These are phyloP conservation scores for Ambrosia hybrid DNA, from an alignment of 140 eudicot genomes.

Conservation along the genomic window DNA sequence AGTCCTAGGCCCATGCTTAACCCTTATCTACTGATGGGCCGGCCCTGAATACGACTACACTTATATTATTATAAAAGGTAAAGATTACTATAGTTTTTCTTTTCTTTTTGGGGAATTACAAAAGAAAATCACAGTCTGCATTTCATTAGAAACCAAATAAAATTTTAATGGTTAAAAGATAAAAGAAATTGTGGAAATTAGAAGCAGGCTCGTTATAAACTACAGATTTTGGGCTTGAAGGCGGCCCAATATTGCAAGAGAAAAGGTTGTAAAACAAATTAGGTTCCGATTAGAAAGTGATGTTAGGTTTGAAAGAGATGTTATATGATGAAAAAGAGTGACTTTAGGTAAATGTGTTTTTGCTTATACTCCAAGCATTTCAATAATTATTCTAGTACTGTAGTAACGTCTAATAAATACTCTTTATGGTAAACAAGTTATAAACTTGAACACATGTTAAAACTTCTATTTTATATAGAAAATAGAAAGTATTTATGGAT, in stretches of 20 bases:
- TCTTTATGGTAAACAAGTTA: too few species aligned
- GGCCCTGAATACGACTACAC: too few species aligned
- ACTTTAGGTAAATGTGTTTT: slow-evolving; percentile 39
- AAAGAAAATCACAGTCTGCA: background rate
- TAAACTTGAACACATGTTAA: background rate
- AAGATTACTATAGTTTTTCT: too few species aligned
- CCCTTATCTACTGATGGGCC: too few species aligned
- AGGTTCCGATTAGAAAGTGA: background rate
- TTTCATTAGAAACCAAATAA: too few species aligned
- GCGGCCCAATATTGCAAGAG: slow-evolving; percentile 1
- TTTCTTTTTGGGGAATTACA: too few species aligned
- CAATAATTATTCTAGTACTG: background rate
- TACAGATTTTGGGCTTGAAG: slow-evolving; percentile 1
- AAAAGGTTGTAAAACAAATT: background rate
- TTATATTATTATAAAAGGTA: too few species aligned
- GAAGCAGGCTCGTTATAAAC: background rate
- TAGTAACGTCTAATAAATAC: background rate
- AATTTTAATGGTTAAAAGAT: too few species aligned
- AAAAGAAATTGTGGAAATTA: background rate
- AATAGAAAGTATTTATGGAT: background rate
- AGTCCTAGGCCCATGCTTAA: too few species aligned
- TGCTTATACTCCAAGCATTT: slow-evolving; percentile 39
- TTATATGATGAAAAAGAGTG: slow-evolving; percentile 32
- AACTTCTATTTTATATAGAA: background rate
- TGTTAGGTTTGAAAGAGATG: slow-evolving; percentile 36